phyloP scores from a whole-genome alignment of 2,329 filamentous ascomycete genomes.

The Cladobotryum mycophilum region DNA sequence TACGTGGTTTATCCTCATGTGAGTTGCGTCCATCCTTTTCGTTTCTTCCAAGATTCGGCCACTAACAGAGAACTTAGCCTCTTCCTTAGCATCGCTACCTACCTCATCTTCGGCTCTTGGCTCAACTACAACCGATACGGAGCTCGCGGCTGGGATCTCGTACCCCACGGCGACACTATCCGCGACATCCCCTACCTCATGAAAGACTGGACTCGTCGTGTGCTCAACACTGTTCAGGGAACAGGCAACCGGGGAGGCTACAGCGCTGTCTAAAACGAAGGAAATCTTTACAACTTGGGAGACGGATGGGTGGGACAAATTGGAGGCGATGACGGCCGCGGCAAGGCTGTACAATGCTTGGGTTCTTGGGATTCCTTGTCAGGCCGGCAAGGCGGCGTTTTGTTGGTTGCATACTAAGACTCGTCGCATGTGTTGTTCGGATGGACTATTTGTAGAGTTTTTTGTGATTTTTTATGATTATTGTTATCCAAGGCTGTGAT shows the following conservation, averaged over 20 bases:
- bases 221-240: slow-evolving; percentile 79
- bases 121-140: slow-evolving; percentile 98
- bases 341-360: slow-evolving; percentile 9
- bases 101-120: slow-evolving; percentile 97
- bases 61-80: slow-evolving; percentile 45
- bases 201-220: slow-evolving; percentile 77
- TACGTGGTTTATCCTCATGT: slow-evolving; percentile 95
- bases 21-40: slow-evolving; percentile 33
- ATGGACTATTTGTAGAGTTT: slow-evolving; percentile 15
- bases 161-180: slow-evolving; percentile 88
- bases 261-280: slow-evolving; percentile 66
- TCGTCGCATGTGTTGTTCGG: slow-evolving; percentile 22
- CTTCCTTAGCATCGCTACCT: slow-evolving; percentile 79
- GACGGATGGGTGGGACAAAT: not conserved
- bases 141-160: slow-evolving; percentile 86
- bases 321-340: not conserved
- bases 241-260: slow-evolving; percentile 83
- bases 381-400: slow-evolving; percentile 16
- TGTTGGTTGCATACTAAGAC: slow-evolving; percentile 20
- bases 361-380: slow-evolving; percentile 9
- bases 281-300: not conserved
- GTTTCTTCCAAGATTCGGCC: not conserved
- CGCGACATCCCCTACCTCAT: slow-evolving; percentile 87
- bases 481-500: slow-evolving; percentile 2
- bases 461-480: slow-evolving; percentile 5